Evolutionary conservation across 2,329 filamentous ascomycete species (phyloP).

Genomic region (Fusarium denticulatum): DNA sequence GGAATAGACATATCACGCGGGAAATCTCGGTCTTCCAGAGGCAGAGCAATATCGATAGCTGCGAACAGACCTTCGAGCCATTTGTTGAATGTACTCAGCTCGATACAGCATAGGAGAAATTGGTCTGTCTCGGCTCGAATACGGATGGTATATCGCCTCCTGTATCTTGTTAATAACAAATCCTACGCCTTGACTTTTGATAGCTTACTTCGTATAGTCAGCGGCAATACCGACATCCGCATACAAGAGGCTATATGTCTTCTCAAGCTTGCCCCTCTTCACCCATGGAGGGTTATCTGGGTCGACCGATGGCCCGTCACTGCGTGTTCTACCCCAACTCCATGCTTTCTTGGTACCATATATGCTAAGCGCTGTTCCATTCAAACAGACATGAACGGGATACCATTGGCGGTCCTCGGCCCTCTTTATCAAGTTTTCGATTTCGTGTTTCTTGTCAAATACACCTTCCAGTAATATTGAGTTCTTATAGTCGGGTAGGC

Average conservation of each 20-base stretch:
- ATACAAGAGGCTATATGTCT: constrained; percentile 77
- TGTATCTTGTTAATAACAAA: constrained; percentile 40
- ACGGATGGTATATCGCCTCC: constrained; percentile 74
- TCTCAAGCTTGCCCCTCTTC: constrained; percentile 66
- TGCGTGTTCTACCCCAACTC: constrained; percentile 59
- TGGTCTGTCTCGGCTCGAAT: constrained; percentile 78
- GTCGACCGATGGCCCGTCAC: constrained; percentile 60
- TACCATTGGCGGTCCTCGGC: constrained; percentile 72
- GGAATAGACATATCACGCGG: constrained; percentile 71
- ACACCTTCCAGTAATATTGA: constrained; percentile 65
- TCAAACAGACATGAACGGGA: constrained; percentile 69
- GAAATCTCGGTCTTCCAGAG: constrained; percentile 75
- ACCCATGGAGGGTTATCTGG: constrained; percentile 63
- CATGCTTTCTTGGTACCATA: constrained; percentile 70
- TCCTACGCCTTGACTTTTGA: neutral
- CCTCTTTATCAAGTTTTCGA: constrained; percentile 70
- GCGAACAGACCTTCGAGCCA: constrained; percentile 77
- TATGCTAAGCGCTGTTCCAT: constrained; percentile 74
- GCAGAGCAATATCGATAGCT: constrained; percentile 76
- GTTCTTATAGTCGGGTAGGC: constrained; percentile 66
- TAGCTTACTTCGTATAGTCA: constrained; percentile 73
- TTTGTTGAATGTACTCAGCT: constrained; percentile 71
- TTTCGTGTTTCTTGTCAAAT: constrained; percentile 72
- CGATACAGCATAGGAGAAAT: constrained; percentile 73
- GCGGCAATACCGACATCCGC: constrained; percentile 79